Conservation (phyloP, 75 land plant genomes). For the Azolla pinnata region DNA sequence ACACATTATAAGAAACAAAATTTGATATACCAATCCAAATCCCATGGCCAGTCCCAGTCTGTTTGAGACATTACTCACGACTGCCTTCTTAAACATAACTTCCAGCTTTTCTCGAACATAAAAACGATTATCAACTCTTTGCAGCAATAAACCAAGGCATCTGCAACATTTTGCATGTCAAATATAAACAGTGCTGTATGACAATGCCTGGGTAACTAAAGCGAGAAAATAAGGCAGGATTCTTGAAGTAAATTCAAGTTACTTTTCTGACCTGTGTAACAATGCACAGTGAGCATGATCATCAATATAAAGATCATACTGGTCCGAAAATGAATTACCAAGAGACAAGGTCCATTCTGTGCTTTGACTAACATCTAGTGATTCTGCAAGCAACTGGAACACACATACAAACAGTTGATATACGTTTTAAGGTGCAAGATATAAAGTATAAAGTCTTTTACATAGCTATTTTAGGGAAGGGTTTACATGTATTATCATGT, state of each 20-base stretch:
- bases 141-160: constrained; percentile 84
- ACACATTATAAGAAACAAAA: no score
- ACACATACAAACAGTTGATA: no score
- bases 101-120: constrained; percentile 80
- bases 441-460: no score
- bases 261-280: constrained; percentile 61
- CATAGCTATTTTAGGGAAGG: no score
- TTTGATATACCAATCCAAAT: constrained; percentile 85
- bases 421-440: no score
- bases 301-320: constrained; percentile 61
- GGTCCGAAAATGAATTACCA: constrained; percentile 65
- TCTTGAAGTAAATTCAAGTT: no score
- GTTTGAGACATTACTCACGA: constrained; percentile 54
- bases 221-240: no score
- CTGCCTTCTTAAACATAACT: constrained; percentile 75
- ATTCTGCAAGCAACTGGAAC: constrained; percentile 84
- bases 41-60: constrained; percentile 97
- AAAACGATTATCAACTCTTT: constrained; percentile 64
- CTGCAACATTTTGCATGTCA: no score
- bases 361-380: constrained; percentile 81
- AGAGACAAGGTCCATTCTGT: constrained; percentile 67
- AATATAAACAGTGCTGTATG: not conserved
- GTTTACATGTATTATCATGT: constrained; percentile 91
- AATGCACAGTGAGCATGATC: constrained; percentile 80
- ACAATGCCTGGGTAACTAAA: not conserved